These are phyloP conservation scores for Cinnamomum chago DNA, from an alignment of 164 flowering plant species.

Conservation along the genomic window DNA sequence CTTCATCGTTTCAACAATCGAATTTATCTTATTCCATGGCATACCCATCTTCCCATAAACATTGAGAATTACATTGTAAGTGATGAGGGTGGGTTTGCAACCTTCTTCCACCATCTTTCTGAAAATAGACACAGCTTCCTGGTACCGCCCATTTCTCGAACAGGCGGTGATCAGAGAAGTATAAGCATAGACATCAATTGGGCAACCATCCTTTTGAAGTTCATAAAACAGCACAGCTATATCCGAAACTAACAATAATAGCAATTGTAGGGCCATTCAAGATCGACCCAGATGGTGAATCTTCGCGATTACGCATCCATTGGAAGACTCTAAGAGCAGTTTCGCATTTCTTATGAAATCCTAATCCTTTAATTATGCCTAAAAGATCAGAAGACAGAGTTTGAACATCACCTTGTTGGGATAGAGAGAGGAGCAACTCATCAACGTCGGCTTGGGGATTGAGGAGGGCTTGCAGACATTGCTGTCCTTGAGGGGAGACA, in stretches of 20 bases:
- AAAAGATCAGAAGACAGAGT: conserved; percentile 40
- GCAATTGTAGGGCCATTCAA: conserved; percentile 48
- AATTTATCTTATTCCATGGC: conserved; percentile 70
- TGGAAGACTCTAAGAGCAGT: conserved; percentile 60
- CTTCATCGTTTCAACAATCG: conserved; percentile 68
- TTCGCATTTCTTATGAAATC: conserved; percentile 52
- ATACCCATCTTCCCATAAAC: conserved; percentile 94
- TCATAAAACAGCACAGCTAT: conserved; percentile 49
- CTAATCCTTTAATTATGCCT: conserved; percentile 61
- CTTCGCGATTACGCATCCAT: conserved; percentile 38
- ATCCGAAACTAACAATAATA: conserved; percentile 42
- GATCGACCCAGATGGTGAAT: conserved; percentile 20
- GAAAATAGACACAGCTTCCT: conserved; percentile 67
- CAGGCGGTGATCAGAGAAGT: conserved; percentile 70
- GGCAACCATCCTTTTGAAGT: conserved; percentile 49
- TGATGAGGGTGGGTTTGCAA: conserved; percentile 70
- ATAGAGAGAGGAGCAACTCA: conserved; percentile 20
- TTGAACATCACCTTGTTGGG: conserved; percentile 14
- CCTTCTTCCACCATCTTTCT: conserved; percentile 80
- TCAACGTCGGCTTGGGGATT: conserved; percentile 21
- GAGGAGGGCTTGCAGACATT: conserved; percentile 40
- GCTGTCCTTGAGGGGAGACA: conserved; percentile 57
- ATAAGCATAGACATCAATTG: conserved; percentile 74
- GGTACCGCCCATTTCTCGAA: conserved; percentile 61
- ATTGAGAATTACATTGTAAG: conserved; percentile 82